Base-by-base conservation (phyloP, 352 stramenopile genomes). In the Phytophthora pini region DNA sequence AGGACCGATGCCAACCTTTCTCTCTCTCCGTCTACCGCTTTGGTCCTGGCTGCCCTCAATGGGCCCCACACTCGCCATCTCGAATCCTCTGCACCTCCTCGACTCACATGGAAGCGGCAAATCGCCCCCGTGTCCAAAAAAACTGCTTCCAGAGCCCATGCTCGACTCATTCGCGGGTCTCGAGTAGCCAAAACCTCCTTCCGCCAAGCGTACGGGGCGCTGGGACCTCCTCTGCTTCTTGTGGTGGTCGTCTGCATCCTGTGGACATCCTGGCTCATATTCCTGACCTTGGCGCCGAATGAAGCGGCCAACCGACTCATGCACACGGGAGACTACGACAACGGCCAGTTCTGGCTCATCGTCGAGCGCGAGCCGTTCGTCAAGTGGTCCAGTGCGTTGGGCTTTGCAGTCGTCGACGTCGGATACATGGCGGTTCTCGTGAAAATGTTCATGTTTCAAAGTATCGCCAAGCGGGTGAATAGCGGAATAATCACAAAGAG, bases 261-360 rank as follows among this genome's bases (percentile, higher is more conserved):
- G 3, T 75, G 70, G 70, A 71, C 57, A 4, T 63, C 58, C 29
- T 69, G 65, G 70, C 55, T 74, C 40, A 53, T 75, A 41, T 61
- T 56, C 29, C 48, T 78, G 6, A 65, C 47, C 4, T 15, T 73
- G 9, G 48, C 66, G 6, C 65, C 70, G 3, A 78, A 67, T 24
- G 60, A 61, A 10, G 61, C 61, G 4, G 65, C 65, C 45, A 78
- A 72, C 56, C 47, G 45, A 12, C 52, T 75, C 45, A 72, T 78
- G 65, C 24, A 62, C 51, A 75, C 66, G 11, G 70, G 29, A 4
- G 40, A 63, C 50, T 71, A 71, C 36, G 56, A 77, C 60, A 51
- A 74, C 31, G 65, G 65, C 13, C 56, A 70, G n/a, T 74, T 77
- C 46, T 74, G 70, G 56, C 44, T 74, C 32, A 65, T 74, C 22